Percentiles rank a stretch among this genome's conserved stretches.
phyloP scores from a whole-genome alignment of 257 asterid species.

The Sherardia arvensis region DNA sequence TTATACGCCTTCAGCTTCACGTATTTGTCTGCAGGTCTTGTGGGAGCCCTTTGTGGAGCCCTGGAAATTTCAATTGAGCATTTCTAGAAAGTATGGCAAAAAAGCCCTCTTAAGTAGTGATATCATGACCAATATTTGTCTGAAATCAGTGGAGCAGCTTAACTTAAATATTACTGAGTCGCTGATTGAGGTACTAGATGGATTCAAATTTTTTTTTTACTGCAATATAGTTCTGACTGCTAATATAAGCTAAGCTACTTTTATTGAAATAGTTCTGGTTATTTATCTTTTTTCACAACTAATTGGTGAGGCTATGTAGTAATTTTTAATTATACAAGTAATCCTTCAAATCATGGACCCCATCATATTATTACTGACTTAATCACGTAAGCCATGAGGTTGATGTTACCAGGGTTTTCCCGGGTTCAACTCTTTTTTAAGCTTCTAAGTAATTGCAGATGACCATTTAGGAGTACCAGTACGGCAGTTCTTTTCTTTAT shows the following conservation, averaged over 20 bases:
- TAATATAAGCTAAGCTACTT: neutral
- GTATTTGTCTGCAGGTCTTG: conserved; percentile 42
- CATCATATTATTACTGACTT: neutral
- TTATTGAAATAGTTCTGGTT: neutral
- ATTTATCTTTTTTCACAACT: neutral
- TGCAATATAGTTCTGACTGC: neutral
- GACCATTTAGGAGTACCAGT: neutral
- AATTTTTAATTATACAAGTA: neutral
- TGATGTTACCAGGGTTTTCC: neutral
- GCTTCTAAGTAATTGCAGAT: neutral
- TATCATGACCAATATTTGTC: conserved; percentile 48
- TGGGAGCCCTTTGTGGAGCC: conserved; percentile 98
- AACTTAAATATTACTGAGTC: conserved; percentile 78
- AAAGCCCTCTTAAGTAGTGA: conserved; percentile 53
- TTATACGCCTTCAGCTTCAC: conserved; percentile 1
- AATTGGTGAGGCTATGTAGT: neutral
- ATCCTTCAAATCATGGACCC: neutral
- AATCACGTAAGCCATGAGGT: neutral
- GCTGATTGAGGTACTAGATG: conserved; percentile 60
- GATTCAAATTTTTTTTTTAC: neutral
- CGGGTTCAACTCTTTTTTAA: neutral
- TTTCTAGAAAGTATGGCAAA: conserved; percentile 49
- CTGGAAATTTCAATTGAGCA: conserved; percentile 58
- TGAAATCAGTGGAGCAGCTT: conserved; percentile 58
- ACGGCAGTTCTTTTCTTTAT: neutral